Percentiles rank a stretch among this genome's conserved stretches.
Evolutionary conservation across 768 basidiomycete genomes (phyloP).

Genomic region (Mycena floridula): DNA sequence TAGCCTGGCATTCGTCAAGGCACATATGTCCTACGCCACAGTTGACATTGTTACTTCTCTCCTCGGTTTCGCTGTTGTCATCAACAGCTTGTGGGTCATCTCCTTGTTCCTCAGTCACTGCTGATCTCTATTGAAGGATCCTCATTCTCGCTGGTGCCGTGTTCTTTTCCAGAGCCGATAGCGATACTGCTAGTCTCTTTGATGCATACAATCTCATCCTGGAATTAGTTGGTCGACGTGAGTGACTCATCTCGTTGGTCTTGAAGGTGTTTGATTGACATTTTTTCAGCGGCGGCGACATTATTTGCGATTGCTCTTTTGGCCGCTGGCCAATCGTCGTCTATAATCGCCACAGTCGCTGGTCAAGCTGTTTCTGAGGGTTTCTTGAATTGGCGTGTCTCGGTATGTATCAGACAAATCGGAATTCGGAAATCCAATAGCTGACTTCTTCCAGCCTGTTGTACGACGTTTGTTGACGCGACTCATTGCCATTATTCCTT

Average conservation of each 20-base stretch:
- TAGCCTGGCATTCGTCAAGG: constrained; percentile 43
- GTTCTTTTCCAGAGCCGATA: constrained; percentile 49
- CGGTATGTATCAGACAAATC: constrained; percentile 36
- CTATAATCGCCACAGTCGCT: constrained; percentile 83
- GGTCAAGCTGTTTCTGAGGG: constrained; percentile 91
- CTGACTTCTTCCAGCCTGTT: constrained; percentile 42
- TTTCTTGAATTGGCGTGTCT: constrained; percentile 81
- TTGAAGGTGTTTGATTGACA: neutral
- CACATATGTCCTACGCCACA: constrained; percentile 62
- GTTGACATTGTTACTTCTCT: constrained; percentile 64
- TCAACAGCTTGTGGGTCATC: constrained; percentile 68
- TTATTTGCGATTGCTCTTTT: constrained; percentile 86
- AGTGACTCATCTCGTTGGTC: constrained; percentile 13
- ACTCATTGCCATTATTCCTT: constrained; percentile 74
- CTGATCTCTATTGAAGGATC: constrained; percentile 41
- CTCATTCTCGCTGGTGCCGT: constrained; percentile 78
- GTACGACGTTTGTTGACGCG: constrained; percentile 81
- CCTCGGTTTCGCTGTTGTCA: constrained; percentile 79
- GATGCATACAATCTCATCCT: constrained; percentile 76
- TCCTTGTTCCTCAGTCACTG: constrained; percentile 5
- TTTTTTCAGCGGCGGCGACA: constrained; percentile 62
- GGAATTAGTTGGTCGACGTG: constrained; percentile 61
- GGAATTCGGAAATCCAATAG: constrained; percentile 17
- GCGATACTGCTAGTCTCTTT: constrained; percentile 59
- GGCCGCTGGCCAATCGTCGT: constrained; percentile 84